phyloP scores from a whole-genome alignment of 192 early-diverging fungal genomes.

The Gaertneriomyces sp. region DNA sequence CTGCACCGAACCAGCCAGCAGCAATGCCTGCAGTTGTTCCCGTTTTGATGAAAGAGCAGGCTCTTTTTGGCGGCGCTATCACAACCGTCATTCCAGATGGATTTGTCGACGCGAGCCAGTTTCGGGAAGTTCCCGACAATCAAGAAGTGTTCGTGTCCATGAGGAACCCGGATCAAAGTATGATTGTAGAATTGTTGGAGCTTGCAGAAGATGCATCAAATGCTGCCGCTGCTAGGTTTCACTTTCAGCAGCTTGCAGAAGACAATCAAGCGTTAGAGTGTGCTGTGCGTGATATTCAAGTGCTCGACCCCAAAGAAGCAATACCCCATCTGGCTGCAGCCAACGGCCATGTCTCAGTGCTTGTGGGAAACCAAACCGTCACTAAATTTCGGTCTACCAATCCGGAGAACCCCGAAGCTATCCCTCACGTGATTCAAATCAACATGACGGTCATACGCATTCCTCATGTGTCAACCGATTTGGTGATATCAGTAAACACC shows the following conservation, averaged over 20 bases:
- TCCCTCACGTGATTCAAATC: conserved; percentile 20
- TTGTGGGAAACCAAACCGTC: conserved; percentile 64
- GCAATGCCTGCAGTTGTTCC: too few species aligned
- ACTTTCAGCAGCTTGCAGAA: conserved; percentile 74
- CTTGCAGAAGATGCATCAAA: conserved; percentile 44
- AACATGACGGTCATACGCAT: conserved; percentile 71
- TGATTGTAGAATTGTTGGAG: conserved; percentile 87
- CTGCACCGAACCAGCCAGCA: too few species aligned
- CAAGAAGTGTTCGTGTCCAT: conserved; percentile 86
- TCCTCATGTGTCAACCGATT: conserved; percentile 63
- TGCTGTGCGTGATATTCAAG: conserved; percentile 38
- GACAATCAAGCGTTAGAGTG: conserved; percentile 66
- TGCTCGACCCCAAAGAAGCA: conserved; percentile 23
- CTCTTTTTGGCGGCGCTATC: conserved; percentile 72
- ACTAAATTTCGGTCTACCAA: conserved; percentile 76
- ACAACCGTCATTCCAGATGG: conserved; percentile 51
- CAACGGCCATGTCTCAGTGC: conserved; percentile 40
- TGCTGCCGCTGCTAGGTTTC: conserved; percentile 59
- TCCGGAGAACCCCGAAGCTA: conserved; percentile 53
- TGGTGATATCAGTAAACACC: conserved; percentile 74
- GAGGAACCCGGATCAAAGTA: conserved; percentile 62
- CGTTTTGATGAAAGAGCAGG: not conserved
- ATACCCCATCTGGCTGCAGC: conserved; percentile 54
- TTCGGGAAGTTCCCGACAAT: conserved; percentile 82
- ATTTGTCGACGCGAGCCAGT: conserved; percentile 58